Conservation (phyloP, 1,284 basidiomycete species). For the Butyriboletus appendiculatus region DNA sequence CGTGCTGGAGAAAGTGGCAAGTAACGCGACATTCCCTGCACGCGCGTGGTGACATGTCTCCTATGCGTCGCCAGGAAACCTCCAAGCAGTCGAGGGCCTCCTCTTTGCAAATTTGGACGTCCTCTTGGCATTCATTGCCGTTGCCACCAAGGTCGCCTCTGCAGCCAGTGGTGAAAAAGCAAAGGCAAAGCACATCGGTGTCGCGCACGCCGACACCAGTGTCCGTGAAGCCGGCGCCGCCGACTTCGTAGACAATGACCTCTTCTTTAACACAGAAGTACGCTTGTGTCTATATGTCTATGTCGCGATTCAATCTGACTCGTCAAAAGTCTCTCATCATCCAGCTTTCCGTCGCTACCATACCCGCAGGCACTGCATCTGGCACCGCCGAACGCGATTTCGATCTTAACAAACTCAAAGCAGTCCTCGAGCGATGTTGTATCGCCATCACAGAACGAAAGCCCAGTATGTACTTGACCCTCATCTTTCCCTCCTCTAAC, state of each 20-base stretch:
- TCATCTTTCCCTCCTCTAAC: neutral
- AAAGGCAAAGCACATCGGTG: conserved; percentile 62
- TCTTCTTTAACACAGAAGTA: conserved; percentile 96
- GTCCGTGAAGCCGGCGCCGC: conserved; percentile 73
- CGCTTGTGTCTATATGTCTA: conserved; percentile 8
- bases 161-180: conserved; percentile 50
- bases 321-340: conserved; percentile 84
- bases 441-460: conserved; percentile 91
- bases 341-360: conserved; percentile 88
- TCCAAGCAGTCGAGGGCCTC: conserved; percentile 92
- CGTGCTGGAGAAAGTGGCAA: conserved; percentile 76
- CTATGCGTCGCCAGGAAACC: conserved; percentile 94
- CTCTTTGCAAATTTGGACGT: conserved; percentile 88
- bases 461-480: conserved; percentile 54
- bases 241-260: conserved; percentile 94
- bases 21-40: neutral
- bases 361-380: conserved; percentile 66
- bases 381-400: conserved; percentile 80
- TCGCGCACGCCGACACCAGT: conserved; percentile 81
- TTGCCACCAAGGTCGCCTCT: conserved; percentile 82
- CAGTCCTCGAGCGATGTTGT: conserved; percentile 86
- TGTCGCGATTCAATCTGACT: neutral
- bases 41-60: conserved; percentile 9
- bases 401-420: conserved; percentile 83
- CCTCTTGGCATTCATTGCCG: conserved; percentile 84